These are phyloP conservation scores for Triglochin maritima DNA, from an alignment of 106 monocot genomes.

Conservation along the genomic window DNA sequence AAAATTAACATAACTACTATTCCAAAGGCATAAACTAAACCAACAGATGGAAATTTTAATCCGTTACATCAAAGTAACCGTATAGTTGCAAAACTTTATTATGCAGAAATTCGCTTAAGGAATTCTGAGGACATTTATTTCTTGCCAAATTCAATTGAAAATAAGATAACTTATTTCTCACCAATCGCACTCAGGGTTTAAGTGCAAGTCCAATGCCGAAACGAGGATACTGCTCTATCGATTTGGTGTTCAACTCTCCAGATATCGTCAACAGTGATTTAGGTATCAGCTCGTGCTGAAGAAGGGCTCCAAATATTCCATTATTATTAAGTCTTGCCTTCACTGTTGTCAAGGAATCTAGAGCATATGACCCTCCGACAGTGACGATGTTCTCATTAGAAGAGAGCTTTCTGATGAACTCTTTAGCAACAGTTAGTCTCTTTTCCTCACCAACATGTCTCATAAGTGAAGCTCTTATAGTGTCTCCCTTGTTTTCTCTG, in stretches of 20 bases:
- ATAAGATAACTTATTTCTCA: too few relatives aligned
- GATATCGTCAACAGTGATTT: constrained; percentile 73
- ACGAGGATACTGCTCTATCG: constrained; percentile 64
- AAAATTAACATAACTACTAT: too few relatives aligned
- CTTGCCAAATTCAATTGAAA: too few relatives aligned
- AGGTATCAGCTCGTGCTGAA: constrained; percentile 79
- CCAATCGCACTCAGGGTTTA: constrained; percentile 43
- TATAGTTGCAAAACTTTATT: too few relatives aligned
- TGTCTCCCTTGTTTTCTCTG: constrained; percentile 85
- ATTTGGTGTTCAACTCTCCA: constrained; percentile 83
- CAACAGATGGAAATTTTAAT: too few relatives aligned
- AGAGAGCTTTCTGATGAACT: constrained; percentile 69
- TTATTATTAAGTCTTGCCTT: constrained; percentile 78
- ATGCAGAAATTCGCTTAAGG: too few relatives aligned
- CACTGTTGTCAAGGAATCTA: constrained; percentile 61
- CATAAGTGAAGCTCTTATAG: constrained; percentile 57
- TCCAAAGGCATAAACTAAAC: too few relatives aligned
- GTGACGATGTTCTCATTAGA: constrained; percentile 77
- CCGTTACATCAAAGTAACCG: too few relatives aligned
- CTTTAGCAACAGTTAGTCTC: constrained; percentile 43
- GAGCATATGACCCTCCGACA: constrained; percentile 49
- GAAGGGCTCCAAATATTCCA: constrained; percentile 66
- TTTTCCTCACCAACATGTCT: constrained; percentile 65
- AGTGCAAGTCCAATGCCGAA: constrained; percentile 78
- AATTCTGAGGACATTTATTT: too few relatives aligned